Conservation (phyloP, 2,329 filamentous ascomycete genomes). For the Beauveria caledonica region DNA sequence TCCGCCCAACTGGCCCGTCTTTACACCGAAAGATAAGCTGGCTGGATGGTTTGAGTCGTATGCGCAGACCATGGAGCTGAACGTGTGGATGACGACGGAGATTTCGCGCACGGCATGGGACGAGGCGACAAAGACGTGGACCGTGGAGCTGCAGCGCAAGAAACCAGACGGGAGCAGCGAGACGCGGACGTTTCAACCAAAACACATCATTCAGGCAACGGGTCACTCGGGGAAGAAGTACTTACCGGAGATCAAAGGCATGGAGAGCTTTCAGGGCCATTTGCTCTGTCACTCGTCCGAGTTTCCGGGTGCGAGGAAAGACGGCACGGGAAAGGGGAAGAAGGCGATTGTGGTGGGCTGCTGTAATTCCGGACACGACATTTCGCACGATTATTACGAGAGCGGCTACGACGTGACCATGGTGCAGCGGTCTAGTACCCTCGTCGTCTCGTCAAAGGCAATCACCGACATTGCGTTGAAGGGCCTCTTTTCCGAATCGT, state of each 20-base stretch:
- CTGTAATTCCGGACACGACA: slow-evolving; percentile 63
- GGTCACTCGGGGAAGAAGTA: slow-evolving; percentile 61
- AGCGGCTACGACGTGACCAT: slow-evolving; percentile 61
- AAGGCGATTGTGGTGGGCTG: slow-evolving; percentile 59
- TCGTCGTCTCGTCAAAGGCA: slow-evolving; percentile 49
- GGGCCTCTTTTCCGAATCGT: slow-evolving; percentile 40
- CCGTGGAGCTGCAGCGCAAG: slow-evolving; percentile 40
- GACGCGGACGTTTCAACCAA: slow-evolving; percentile 49
- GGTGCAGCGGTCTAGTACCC: slow-evolving; percentile 59
- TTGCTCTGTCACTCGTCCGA: slow-evolving; percentile 55
- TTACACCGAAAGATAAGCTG: slow-evolving; percentile 60
- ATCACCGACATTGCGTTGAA: slow-evolving; percentile 45
- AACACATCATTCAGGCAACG: slow-evolving; percentile 58
- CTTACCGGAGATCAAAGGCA: slow-evolving; percentile 48
- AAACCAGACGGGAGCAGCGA: slow-evolving; percentile 39
- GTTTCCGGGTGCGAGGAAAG: slow-evolving; percentile 43
- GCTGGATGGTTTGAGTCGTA: slow-evolving; percentile 58
- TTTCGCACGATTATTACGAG: slow-evolving; percentile 59
- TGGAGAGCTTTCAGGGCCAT: slow-evolving; percentile 49
- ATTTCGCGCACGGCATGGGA: slow-evolving; percentile 43
- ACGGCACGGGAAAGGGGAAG: slow-evolving; percentile 46
- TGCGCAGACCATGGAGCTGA: slow-evolving; percentile 52
- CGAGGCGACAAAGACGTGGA: slow-evolving; percentile 44
- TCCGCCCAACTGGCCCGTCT: slow-evolving; percentile 54
- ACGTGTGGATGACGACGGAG: slow-evolving; percentile 51